Evolutionary conservation across 257 asterid genomes (phyloP), one percentile per base, ranked within the genome.

Genomic region (Agastache rugosa): DNA sequence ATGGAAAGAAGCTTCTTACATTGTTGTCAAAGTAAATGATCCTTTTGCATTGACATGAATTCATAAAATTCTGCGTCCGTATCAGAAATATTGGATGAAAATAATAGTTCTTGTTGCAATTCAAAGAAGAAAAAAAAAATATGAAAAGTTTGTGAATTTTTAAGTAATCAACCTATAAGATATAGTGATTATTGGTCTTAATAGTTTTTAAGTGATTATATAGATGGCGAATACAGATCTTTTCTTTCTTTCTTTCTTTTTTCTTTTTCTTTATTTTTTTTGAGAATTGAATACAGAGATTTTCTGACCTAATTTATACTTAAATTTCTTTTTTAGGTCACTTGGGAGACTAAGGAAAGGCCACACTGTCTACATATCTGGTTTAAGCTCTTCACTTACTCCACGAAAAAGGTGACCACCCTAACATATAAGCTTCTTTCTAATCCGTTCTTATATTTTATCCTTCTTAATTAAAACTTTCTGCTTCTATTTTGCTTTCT

Each of bases 281-380:
- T n/a, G n/a, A n/a, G n/a, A n/a, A n/a, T n/a, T n/a, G n/a, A n/a
- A n/a, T n/a, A n/a, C n/a, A n/a, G n/a, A n/a, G n/a, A n/a, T 39
- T 60, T 48, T 25, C 67, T 55, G 44, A 69, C 63, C 25, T 34
- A 44, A 19, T 73, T 55, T 58, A 16, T 39, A 10, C 65, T 25
- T 45, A 0, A 63, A 62, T 71, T 75, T 78, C 31, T 69, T 78
- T 69, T 78, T 69, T 78, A 94, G 98, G 98, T 92, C 97, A 29
- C 47, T 87, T 58, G 97, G 97, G 73, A 87, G 95, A 79, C 63
- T 94, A 75, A 86, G 84, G 54, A 72, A 82, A 10, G 97, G 97
- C 68, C 97, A 94, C 73, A 85, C 89, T 44, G 86, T 94, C 62
- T 92, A 78, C 74, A 56, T 90, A 67, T 83, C 98, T 83, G 96